A percentile compares a stretch with the other conserved stretches of the same genome.
Conservation (phyloP, 73 alveolate species). For the Tetrahymena elliotti region DNA sequence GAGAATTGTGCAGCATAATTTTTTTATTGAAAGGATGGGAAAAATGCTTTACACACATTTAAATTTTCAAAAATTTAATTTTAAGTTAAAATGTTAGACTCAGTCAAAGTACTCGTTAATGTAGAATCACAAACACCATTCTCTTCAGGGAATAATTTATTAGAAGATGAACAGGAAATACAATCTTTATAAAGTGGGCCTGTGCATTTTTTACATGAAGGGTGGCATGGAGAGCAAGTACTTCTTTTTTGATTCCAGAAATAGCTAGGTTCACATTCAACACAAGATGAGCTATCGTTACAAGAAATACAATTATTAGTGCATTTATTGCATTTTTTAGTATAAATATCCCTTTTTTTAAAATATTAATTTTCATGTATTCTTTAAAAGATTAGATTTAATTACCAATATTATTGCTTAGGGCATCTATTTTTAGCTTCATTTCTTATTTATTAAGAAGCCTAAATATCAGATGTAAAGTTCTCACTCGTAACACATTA, state of each 20-base stretch:
- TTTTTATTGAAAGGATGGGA: neutral
- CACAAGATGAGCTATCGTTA: neutral
- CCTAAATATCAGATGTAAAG: neutral
- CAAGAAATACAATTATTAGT: neutral
- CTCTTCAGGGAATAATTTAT: neutral
- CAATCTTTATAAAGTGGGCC: neutral
- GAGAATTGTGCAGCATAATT: neutral
- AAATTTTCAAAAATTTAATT: neutral
- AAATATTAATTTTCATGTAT: no score
- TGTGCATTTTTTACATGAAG: neutral
- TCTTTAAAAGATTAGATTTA: no score
- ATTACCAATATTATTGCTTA: neutral
- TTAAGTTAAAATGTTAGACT: neutral
- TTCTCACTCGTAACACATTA: neutral
- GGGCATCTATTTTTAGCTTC: neutral
- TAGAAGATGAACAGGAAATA: neutral
- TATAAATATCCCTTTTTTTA: neutral
- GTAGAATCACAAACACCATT: neutral
- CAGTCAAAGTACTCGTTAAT: neutral
- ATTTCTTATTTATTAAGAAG: neutral
- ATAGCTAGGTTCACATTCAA: neutral
- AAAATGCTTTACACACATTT: neutral
- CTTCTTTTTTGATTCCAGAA: neutral
- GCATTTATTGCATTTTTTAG: neutral
- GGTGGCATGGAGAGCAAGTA: neutral